These are phyloP conservation scores for Pythium catenulatum DNA, from an alignment of 352 stramenopile species.

Conservation along the genomic window DNA sequence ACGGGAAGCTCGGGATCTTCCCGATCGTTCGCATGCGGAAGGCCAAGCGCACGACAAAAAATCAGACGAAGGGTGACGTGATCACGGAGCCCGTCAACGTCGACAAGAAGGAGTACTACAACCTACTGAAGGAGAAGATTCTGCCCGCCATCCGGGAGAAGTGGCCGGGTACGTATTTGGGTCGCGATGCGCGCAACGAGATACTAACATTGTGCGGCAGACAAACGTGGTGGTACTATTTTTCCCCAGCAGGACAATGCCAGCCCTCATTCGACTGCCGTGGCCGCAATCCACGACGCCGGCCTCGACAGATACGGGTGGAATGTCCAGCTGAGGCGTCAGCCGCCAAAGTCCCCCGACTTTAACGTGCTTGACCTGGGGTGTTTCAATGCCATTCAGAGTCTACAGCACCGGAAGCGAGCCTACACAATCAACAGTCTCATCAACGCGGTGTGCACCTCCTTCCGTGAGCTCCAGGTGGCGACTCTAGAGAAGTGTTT, in stretches of 20 bases:
- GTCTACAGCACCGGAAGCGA: slow-evolving; percentile 17
- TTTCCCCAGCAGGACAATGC: slow-evolving; percentile 8
- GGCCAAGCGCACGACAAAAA: slow-evolving; percentile 9
- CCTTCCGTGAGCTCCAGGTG: not conserved
- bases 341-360: slow-evolving; percentile 38
- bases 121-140: not conserved
- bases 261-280: not conserved
- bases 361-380: slow-evolving; percentile 47
- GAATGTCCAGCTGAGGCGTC: not conserved
- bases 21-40: not conserved
- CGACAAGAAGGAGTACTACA: not conserved
- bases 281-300: not conserved
- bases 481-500: slow-evolving; percentile 33
- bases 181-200: too few species aligned
- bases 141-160: not conserved
- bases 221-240: not conserved
- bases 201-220: not conserved
- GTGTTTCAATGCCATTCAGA: slow-evolving; percentile 35
- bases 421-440: not conserved
- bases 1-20: slow-evolving; percentile 32
- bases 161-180: not conserved
- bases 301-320: not conserved
- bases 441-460: not conserved
- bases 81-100: not conserved
- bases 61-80: not conserved